These are phyloP conservation scores for Arbutus unedo DNA, from an alignment of 148 eudicot genomes.

Conservation along the genomic window DNA sequence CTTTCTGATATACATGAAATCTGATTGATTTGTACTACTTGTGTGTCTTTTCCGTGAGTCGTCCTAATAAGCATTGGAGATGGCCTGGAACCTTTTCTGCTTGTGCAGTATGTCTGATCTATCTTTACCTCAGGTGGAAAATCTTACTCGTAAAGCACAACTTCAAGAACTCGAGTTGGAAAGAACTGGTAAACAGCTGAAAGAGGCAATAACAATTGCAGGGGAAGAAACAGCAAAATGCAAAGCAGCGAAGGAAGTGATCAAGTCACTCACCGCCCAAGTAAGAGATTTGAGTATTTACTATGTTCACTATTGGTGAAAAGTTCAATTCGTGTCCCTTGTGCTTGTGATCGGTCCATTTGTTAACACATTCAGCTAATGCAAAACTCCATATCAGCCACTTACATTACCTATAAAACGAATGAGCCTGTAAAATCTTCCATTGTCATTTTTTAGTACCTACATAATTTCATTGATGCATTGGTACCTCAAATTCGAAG, in stretches of 20 bases:
- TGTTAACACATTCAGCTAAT: background rate
- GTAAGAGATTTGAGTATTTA: conserved; percentile 32
- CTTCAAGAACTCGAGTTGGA: conserved; percentile 80
- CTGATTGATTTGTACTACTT: background rate
- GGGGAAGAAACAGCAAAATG: conserved; percentile 93
- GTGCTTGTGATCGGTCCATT: background rate
- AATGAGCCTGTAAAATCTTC: background rate
- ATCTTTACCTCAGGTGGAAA: conserved; percentile 56
- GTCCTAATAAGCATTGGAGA: background rate
- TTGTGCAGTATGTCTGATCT: conserved; percentile 8
- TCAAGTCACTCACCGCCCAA: conserved; percentile 90
- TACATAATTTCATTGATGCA: background rate
- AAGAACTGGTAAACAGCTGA: conserved; percentile 64
- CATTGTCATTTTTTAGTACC: background rate
- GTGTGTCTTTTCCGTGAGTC: background rate
- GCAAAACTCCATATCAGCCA: background rate
- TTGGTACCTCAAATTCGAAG: background rate
- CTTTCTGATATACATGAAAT: background rate
- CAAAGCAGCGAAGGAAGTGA: conserved; percentile 97
- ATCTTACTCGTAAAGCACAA: conserved; percentile 62
- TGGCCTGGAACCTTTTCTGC: background rate
- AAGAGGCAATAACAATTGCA: conserved; percentile 86
- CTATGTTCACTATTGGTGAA: conserved; percentile 14
- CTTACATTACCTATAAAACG: background rate
- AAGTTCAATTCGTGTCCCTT: background rate